Percentiles rank a stretch among this genome's conserved stretches.
phyloP scores from a whole-genome alignment of 2,329 filamentous ascomycete genomes.

The Ceratocystis cubensis region DNA sequence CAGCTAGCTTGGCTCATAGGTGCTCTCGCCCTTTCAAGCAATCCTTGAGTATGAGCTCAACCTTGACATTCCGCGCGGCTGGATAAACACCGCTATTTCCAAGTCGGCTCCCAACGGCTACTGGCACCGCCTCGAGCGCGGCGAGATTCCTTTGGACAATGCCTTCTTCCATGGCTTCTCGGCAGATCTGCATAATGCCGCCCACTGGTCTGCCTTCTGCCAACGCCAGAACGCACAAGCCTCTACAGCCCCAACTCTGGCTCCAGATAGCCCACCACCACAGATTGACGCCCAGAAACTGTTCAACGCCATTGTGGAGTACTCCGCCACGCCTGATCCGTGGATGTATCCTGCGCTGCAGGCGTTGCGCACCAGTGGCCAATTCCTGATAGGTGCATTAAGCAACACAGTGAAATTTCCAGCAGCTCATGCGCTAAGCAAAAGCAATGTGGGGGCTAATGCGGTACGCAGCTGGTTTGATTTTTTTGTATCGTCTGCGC shows the following conservation, averaged over 20 bases:
- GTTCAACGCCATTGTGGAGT: conserved; percentile 84
- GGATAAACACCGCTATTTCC: conserved; percentile 84
- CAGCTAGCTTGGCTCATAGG: conserved; percentile 37
- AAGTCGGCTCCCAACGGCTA: conserved; percentile 62
- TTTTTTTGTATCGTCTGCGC: conserved; percentile 75
- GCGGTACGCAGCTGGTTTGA: conserved; percentile 62
- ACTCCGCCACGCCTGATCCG: conserved; percentile 59
- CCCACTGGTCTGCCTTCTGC: conserved; percentile 59
- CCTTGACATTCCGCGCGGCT: conserved; percentile 68
- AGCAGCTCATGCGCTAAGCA: conserved; percentile 53
- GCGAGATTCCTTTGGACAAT: conserved; percentile 62
- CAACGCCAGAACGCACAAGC: conserved; percentile 28
- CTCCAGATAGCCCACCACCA: conserved; percentile 45
- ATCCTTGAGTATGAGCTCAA: conserved; percentile 81
- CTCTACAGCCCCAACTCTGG: neutral
- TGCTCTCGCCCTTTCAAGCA: conserved; percentile 80
- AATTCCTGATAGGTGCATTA: conserved; percentile 66
- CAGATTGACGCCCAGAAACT: conserved; percentile 63
- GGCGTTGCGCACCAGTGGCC: conserved; percentile 49
- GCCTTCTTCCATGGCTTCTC: conserved; percentile 68
- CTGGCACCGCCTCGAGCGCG: conserved; percentile 82
- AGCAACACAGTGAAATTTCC: conserved; percentile 89
- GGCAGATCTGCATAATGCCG: conserved; percentile 52
- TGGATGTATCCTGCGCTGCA: conserved; percentile 77
- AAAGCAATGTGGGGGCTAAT: conserved; percentile 34